Evolutionary conservation across 2,329 filamentous ascomycete genomes (phyloP).

Genomic region (Monilinia polystroma): DNA sequence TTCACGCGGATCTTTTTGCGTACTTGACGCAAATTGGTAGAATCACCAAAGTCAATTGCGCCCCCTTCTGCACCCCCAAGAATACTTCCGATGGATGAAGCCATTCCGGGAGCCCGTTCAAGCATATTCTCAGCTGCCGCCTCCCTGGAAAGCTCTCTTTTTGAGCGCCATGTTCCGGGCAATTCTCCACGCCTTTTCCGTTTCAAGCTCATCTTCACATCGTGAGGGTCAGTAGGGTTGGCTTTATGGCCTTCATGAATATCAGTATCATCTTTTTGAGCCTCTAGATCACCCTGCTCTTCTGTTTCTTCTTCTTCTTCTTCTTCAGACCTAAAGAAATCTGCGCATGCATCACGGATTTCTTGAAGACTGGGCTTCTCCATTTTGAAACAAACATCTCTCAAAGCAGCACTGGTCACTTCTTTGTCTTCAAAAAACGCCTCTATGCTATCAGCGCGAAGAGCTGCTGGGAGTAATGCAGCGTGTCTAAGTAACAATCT

Average conservation of each 20-base stretch:
- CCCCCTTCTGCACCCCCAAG: conserved; percentile 29
- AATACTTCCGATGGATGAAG: conserved; percentile 37
- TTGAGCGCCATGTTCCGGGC: conserved; percentile 34
- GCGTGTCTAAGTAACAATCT: conserved; percentile 48
- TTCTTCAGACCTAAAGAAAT: conserved; percentile 46
- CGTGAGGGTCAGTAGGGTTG: conserved; percentile 20
- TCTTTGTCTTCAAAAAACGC: conserved; percentile 47
- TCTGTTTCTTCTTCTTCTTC: conserved; percentile 40
- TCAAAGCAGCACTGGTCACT: conserved; percentile 45
- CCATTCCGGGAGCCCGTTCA: conserved; percentile 8
- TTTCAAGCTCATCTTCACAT: not conserved
- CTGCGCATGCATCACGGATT: conserved; percentile 51
- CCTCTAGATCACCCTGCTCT: conserved; percentile 37
- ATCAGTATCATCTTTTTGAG: conserved; percentile 25
- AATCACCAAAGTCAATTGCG: conserved; percentile 40
- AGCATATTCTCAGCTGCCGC: conserved; percentile 32
- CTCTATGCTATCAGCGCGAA: conserved; percentile 46
- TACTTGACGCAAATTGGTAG: conserved; percentile 40
- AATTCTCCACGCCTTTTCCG: conserved; percentile 27
- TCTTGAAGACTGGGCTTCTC: conserved; percentile 50
- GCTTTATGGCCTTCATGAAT: not conserved
- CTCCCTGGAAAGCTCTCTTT: conserved; percentile 31
- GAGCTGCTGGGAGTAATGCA: conserved; percentile 46
- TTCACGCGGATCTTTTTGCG: conserved; percentile 44
- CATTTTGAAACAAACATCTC: conserved; percentile 49